Conservation (phyloP, 192 early-diverging fungal genomes). For the Rhizophagus clarus region DNA sequence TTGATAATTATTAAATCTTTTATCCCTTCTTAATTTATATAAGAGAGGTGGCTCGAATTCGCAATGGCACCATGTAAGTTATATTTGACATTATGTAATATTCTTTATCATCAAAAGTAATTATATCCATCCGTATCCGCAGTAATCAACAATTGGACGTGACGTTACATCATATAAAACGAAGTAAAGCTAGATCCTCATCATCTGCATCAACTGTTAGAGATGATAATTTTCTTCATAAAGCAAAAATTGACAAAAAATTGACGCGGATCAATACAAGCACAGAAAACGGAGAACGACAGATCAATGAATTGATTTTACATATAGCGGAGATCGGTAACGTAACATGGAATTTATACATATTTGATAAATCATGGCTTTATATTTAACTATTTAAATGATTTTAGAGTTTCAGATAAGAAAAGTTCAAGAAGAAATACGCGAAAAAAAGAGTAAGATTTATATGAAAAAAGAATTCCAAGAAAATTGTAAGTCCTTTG, state of each 20-base stretch:
- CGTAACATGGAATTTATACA: neutral
- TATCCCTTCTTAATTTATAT: neutral
- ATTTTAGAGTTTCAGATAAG: constrained; percentile 13
- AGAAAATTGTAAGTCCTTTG: neutral
- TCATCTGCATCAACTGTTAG: too few relatives aligned
- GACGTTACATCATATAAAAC: neutral
- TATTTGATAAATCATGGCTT: too few relatives aligned
- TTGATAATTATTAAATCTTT: neutral
- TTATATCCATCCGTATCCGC: neutral
- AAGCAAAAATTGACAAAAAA: constrained; percentile 28
- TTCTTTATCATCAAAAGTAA: neutral
- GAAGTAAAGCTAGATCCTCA: neutral
- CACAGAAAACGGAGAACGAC: neutral
- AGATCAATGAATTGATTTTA: constrained; percentile 8
- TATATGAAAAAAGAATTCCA: constrained; percentile 13
- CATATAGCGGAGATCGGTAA: constrained; percentile 22
- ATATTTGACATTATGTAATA: neutral
- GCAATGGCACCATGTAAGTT: neutral
- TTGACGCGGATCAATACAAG: neutral
- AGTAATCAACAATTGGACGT: neutral
- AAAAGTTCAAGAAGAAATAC: constrained; percentile 3
- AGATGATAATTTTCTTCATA: neutral
- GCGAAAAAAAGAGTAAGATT: constrained; percentile 27
- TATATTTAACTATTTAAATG: neutral
- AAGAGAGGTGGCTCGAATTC: constrained; percentile 10